phyloP scores from a whole-genome alignment of 2,329 filamentous ascomycete genomes.

The Calycina herbarum region DNA sequence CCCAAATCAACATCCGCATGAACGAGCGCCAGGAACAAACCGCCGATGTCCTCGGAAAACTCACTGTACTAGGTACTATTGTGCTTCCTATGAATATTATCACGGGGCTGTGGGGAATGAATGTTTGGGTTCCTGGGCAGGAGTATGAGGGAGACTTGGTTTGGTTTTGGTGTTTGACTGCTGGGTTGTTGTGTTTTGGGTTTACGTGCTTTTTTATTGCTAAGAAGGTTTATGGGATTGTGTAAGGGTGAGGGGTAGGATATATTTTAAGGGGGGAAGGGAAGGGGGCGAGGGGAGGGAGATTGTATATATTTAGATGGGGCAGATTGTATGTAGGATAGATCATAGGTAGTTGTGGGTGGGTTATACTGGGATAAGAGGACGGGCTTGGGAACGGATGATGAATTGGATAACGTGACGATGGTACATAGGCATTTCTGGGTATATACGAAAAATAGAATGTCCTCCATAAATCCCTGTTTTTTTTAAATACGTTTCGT shows the following conservation, averaged over 20 bases:
- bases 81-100: slow-evolving; percentile 99
- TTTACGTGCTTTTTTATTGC: slow-evolving; percentile 61
- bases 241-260: slow-evolving; percentile 17
- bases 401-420: too few relatives aligned
- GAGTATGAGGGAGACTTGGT: slow-evolving; percentile 71
- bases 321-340: too few relatives aligned
- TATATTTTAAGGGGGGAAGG: background rate
- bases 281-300: background rate
- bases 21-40: slow-evolving; percentile 97
- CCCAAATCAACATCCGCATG: slow-evolving; percentile 98
- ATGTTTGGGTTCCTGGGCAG: slow-evolving; percentile 93
- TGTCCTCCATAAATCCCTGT: too few relatives aligned
- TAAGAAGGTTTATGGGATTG: slow-evolving; percentile 37
- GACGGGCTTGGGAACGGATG: too few relatives aligned
- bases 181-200: slow-evolving; percentile 75
- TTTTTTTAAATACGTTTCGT: too few relatives aligned
- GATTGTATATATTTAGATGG: too few relatives aligned
- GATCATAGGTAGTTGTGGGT: too few relatives aligned
- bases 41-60: slow-evolving; percentile 87
- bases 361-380: too few relatives aligned
- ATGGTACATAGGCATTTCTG: too few relatives aligned
- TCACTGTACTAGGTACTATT: slow-evolving; percentile 95
- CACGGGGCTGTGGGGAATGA: slow-evolving; percentile 98
- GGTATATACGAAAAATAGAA: too few relatives aligned
- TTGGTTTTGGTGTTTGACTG: slow-evolving; percentile 78